phyloP scores from a whole-genome alignment of 1,284 basidiomycete genomes.

The Termitomyces sp. region DNA sequence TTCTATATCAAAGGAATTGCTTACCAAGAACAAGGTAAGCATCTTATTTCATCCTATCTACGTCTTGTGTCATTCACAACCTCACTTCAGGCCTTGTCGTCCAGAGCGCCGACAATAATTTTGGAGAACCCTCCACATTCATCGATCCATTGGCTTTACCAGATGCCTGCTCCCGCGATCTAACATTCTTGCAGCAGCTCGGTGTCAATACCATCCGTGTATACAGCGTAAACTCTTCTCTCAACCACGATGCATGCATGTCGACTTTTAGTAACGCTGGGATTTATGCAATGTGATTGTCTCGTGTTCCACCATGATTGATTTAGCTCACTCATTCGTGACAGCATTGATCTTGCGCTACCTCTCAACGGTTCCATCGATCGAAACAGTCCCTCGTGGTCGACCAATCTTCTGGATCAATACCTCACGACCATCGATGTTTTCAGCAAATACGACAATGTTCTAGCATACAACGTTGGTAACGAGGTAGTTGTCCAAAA shows the following conservation, averaged over 20 bases:
- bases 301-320: neutral
- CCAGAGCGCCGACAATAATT: slow-evolving; percentile 53
- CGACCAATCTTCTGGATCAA: slow-evolving; percentile 75
- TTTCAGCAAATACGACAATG: slow-evolving; percentile 81
- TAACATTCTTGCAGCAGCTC: slow-evolving; percentile 69
- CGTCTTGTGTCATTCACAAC: neutral
- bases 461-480: slow-evolving; percentile 81
- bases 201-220: slow-evolving; percentile 76
- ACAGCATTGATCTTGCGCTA: slow-evolving; percentile 77
- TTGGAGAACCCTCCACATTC: slow-evolving; percentile 75
- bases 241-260: slow-evolving; percentile 90
- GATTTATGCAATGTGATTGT: slow-evolving; percentile 80
- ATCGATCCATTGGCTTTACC: slow-evolving; percentile 72
- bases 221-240: slow-evolving; percentile 78
- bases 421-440: slow-evolving; percentile 76
- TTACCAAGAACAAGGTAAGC: slow-evolving; percentile 80
- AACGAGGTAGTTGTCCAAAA: slow-evolving; percentile 79
- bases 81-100: slow-evolving; percentile 38
- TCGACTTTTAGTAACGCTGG: slow-evolving; percentile 66
- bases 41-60: neutral
- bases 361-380: slow-evolving; percentile 87
- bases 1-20: slow-evolving; percentile 92
- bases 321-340: slow-evolving; percentile 8
- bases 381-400: slow-evolving; percentile 73
- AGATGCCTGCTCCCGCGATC: slow-evolving; percentile 70